These are phyloP conservation scores for Parafenestella ontariensis DNA, from an alignment of 2,329 filamentous ascomycete genomes.

Conservation along the genomic window DNA sequence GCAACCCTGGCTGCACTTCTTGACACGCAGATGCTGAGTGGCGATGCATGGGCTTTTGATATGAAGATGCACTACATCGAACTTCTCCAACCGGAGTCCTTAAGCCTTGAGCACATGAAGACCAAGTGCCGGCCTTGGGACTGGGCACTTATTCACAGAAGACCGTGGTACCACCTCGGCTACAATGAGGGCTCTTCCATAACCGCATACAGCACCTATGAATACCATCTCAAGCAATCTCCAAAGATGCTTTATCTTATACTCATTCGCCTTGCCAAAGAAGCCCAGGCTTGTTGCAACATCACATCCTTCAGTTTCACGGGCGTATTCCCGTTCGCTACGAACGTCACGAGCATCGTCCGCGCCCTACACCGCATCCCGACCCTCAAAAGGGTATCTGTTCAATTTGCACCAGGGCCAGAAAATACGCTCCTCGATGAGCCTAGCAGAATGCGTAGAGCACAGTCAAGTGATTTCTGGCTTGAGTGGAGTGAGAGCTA, in stretches of 20 bases:
- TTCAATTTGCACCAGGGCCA: conserved; percentile 53
- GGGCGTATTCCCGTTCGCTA: conserved; percentile 71
- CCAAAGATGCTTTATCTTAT: conserved; percentile 67
- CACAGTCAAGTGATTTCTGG: conserved; percentile 52
- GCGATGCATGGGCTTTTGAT: conserved; percentile 69
- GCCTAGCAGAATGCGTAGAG: conserved; percentile 49
- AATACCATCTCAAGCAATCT: conserved; percentile 71
- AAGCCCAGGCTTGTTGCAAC: conserved; percentile 34
- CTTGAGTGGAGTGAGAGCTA: conserved; percentile 45
- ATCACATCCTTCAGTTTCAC: conserved; percentile 64
- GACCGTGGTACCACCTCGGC: conserved; percentile 69
- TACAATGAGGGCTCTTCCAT: conserved; percentile 80
- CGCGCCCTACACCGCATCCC: conserved; percentile 34
- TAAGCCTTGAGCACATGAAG: conserved; percentile 9
- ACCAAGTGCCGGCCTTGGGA: conserved; percentile 25
- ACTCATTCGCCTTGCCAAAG: conserved; percentile 36
- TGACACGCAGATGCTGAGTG: conserved; percentile 63
- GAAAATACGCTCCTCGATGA: conserved; percentile 50
- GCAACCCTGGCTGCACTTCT: conserved; percentile 67
- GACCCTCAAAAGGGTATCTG: conserved; percentile 42
- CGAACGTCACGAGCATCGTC: conserved; percentile 58
- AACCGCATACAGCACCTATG: conserved; percentile 73
- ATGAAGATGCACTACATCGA: conserved; percentile 68
- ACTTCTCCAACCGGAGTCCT: conserved; percentile 38
- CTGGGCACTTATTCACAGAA: conserved; percentile 60